These are phyloP conservation scores for Linnemannia hyalina DNA, from an alignment of 192 early-diverging fungal species.

Conservation along the genomic window DNA sequence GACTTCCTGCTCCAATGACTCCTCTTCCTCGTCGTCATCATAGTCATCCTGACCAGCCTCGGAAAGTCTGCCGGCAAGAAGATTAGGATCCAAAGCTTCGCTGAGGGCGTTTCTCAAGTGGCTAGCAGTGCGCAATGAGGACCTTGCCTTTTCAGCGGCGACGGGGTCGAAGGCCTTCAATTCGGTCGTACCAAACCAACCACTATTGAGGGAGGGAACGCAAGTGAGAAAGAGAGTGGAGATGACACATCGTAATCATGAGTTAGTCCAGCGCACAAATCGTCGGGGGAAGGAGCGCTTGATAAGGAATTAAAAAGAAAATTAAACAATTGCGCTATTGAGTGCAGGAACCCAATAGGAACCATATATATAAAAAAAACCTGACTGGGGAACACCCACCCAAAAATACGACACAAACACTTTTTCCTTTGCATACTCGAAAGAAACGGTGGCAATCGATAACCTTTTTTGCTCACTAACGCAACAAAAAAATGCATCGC, in stretches of 20 bases:
- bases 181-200: conserved; percentile 57
- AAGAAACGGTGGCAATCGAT: conserved; percentile 4
- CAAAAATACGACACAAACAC: conserved; percentile 2
- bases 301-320: conserved; percentile 10
- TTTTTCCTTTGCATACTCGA: conserved; percentile 1
- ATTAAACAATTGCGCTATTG: conserved; percentile 27
- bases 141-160: conserved; percentile 43
- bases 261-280: not conserved
- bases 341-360: conserved; percentile 24
- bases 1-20: conserved; percentile 10
- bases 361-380: conserved; percentile 28
- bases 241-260: conserved; percentile 2
- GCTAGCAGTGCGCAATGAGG: conserved; percentile 30
- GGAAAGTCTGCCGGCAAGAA: conserved; percentile 15
- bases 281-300: not conserved
- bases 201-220: conserved; percentile 26
- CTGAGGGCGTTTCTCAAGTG: conserved; percentile 30
- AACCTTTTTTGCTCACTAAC: not conserved
- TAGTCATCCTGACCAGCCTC: not conserved
- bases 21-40: conserved; percentile 40
- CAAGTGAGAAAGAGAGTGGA: not conserved
- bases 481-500: conserved; percentile 7
- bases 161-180: conserved; percentile 53
- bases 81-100: conserved; percentile 44
- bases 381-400: conserved; percentile 33